Percentiles rank a stretch among this genome's conserved stretches.
Conservation (phyloP, 495 filamentous ascomycete genomes). For the Tuber calosporum region DNA sequence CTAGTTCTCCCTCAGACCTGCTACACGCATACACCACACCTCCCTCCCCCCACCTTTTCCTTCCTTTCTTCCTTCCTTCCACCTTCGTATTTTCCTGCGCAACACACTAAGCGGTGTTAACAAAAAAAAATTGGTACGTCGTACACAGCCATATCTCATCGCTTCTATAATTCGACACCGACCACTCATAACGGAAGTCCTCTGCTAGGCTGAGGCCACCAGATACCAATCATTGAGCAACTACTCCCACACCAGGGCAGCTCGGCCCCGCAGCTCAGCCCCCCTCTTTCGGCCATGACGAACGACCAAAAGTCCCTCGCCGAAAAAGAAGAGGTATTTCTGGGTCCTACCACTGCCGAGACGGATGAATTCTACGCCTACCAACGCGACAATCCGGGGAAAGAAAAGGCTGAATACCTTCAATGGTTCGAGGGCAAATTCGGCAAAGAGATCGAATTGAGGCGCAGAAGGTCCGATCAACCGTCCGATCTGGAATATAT, state of each 20-base stretch:
- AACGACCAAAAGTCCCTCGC: constrained; percentile 23
- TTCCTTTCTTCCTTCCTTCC: neutral
- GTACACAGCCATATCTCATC: neutral
- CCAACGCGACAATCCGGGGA: constrained; percentile 39
- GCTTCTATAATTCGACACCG: neutral
- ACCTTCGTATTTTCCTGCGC: constrained; percentile 1
- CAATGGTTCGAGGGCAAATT: constrained; percentile 40
- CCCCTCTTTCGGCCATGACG: constrained; percentile 29
- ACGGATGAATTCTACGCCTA: constrained; percentile 41
- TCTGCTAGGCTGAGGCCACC: neutral
- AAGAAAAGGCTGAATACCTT: constrained; percentile 40
- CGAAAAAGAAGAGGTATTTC: constrained; percentile 33
- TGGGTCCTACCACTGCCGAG: constrained; percentile 39
- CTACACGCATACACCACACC: constrained; percentile 4
- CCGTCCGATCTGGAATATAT: constrained; percentile 41
- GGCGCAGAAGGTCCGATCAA: constrained; percentile 38
- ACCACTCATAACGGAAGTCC: neutral
- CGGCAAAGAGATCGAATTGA: constrained; percentile 38
- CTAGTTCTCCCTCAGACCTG: neutral
- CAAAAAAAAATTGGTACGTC: neutral
- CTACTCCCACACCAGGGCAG: neutral
- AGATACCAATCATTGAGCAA: neutral
- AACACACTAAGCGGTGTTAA: constrained; percentile 1
- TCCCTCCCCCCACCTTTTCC: constrained; percentile 6
- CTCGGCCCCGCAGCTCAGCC: constrained; percentile 27